Base-by-base conservation (phyloP, 106 monocot species). In the Apostasia shenzhenica region DNA sequence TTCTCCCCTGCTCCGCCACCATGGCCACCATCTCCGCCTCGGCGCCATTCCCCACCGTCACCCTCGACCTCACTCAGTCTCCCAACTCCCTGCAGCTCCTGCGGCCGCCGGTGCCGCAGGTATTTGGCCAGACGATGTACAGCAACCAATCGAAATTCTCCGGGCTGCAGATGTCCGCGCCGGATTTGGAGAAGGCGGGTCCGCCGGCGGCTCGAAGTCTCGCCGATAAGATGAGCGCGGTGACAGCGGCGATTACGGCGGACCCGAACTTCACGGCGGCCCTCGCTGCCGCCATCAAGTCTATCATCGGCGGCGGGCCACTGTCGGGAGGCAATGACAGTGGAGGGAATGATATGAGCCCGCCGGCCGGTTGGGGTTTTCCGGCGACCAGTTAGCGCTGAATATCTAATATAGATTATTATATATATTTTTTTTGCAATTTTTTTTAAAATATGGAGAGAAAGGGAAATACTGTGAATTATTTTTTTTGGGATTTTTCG, bases 21-120 rank as follows among this genome's bases (percentile, higher is more conserved):
- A 81, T 95, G 81, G 95, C 94, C 6, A 91, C 88, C 12, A 88
- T 95, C 43, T 95, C 95, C 0, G 88, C 95, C 1, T 95, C 95
- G 4, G 88, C 95, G 0, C 91, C 95, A 0, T 95, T 95, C 70
- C 95, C 95, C 38, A 91, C 91, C n/a, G 76, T 95, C 54, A 95
- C 95, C 26, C 65, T 95, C 40, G 91, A 95, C 54, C 84, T 95
- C 63, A 91, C 91, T 40, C 76, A 80, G 41, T 61, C 67, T 0
- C 85, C 91, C 0, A 74, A 75, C 55, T 76, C 75, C 1, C 59
- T 70, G 4, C 85, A 83, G 44, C 69, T 76, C 70, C 85, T 8
- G 43, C 43, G 41, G 44, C 11, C 64, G 39, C 39, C 74, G 0
- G 46, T 59, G 12, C 65, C 83, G 14, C 84, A 88, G 66, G 65